phyloP scores from a whole-genome alignment of 2,329 filamentous ascomycete genomes.

The Colletotrichum abscissum region DNA sequence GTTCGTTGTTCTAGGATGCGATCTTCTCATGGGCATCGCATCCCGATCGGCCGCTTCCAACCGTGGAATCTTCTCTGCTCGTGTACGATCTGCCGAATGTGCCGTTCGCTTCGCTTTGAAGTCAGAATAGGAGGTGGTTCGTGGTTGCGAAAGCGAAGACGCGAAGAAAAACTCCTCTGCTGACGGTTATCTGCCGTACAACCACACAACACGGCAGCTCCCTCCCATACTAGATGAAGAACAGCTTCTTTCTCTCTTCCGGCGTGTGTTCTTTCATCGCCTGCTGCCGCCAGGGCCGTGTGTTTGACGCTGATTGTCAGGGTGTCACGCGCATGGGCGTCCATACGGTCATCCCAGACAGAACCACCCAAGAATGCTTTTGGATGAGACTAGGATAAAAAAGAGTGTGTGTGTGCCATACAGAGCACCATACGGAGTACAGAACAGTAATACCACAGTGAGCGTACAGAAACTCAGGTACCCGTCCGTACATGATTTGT shows the following conservation, averaged over 20 bases:
- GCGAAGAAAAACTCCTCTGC: not conserved
- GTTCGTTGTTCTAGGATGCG: not conserved
- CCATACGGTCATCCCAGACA: not conserved
- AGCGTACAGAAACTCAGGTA: conserved; percentile 16
- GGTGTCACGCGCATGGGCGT: conserved; percentile 23
- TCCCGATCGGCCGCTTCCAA: conserved; percentile 17
- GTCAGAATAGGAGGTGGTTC: not conserved
- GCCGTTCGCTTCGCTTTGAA: not conserved
- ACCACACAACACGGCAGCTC: not conserved
- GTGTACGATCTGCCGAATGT: not conserved
- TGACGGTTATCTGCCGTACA: not conserved
- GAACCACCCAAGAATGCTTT: not conserved
- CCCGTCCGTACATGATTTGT: not conserved
- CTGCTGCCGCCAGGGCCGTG: not conserved
- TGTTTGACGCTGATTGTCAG: conserved; percentile 26
- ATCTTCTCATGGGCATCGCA: conserved; percentile 16
- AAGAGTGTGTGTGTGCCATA: not conserved
- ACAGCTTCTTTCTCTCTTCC: not conserved
- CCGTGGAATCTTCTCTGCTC: not conserved
- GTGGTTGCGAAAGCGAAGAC: not conserved
- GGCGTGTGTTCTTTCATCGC: not conserved
- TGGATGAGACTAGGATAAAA: conserved; percentile 12
- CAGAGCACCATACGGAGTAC: not conserved
- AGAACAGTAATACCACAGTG: not conserved
- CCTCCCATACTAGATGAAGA: not conserved